Conservation (phyloP, 495 filamentous ascomycete species). For the Neurospora sublineolata region DNA sequence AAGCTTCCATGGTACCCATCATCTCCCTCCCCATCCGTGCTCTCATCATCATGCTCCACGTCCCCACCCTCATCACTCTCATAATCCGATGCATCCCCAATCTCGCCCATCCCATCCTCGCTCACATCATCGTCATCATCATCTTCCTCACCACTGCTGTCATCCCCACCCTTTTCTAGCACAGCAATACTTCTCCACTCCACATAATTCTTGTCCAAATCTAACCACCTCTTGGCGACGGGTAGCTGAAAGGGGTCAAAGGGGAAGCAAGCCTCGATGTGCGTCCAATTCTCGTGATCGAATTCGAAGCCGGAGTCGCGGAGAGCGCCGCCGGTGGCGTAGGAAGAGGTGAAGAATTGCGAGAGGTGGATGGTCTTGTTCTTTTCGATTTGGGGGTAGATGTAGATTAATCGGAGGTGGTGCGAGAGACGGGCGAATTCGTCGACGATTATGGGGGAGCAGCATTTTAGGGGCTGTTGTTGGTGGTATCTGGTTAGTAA, state of each 20-base stretch:
- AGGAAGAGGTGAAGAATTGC: slow-evolving; percentile 38
- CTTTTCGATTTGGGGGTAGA: slow-evolving; percentile 68
- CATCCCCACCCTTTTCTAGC: slow-evolving; percentile 40
- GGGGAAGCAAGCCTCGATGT: slow-evolving; percentile 88
- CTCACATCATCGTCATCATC: slow-evolving; percentile 36
- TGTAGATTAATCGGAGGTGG: slow-evolving; percentile 61
- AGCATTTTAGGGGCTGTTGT: slow-evolving; percentile 68
- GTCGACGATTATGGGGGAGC: slow-evolving; percentile 80
- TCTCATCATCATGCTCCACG: slow-evolving; percentile 20
- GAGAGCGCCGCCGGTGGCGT: slow-evolving; percentile 35
- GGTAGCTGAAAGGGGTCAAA: slow-evolving; percentile 93
- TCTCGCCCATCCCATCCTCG: slow-evolving; percentile 22
- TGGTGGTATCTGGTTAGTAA: not conserved
- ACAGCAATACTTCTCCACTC: slow-evolving; percentile 73
- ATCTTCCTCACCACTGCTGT: slow-evolving; percentile 34
- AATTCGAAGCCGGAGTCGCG: slow-evolving; percentile 54
- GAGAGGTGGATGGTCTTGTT: slow-evolving; percentile 75
- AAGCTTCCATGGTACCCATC: not conserved
- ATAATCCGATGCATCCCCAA: slow-evolving; percentile 31
- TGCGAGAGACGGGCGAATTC: slow-evolving; percentile 81
- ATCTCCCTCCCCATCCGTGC: slow-evolving; percentile 1
- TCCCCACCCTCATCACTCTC: slow-evolving; percentile 40
- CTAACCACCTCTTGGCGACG: slow-evolving; percentile 63
- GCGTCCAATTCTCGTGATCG: slow-evolving; percentile 56
- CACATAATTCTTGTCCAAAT: slow-evolving; percentile 67